Conservation (phyloP, 352 stramenopile genomes). For the Paralagenidium karlingii region DNA sequence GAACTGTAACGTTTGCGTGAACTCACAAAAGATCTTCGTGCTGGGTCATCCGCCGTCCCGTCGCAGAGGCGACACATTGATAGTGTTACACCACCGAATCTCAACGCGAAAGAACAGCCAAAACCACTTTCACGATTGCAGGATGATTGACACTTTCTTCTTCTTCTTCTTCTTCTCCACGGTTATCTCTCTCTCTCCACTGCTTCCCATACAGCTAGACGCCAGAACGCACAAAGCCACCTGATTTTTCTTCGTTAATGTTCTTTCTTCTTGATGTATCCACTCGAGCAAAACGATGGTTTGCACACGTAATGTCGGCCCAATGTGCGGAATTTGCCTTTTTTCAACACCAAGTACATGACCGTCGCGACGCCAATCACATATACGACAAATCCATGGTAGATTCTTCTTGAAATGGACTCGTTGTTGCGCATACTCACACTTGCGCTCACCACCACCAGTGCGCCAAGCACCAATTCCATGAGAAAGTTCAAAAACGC, state of each 20-base stretch:
- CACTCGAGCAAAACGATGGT: slow-evolving; percentile 71
- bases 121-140: too few species aligned
- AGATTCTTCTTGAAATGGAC: slow-evolving; percentile 39
- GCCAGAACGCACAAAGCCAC: too few species aligned
- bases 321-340: slow-evolving; percentile 64
- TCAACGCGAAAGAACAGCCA: too few species aligned
- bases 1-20: too few species aligned
- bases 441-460: slow-evolving; percentile 46
- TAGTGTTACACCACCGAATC: too few species aligned
- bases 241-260: slow-evolving; percentile 3
- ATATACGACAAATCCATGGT: slow-evolving; percentile 43
- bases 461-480: slow-evolving; percentile 27
- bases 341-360: slow-evolving; percentile 69
- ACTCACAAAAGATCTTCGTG: too few species aligned
- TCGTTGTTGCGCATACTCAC: slow-evolving; percentile 45
- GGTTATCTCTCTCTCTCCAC: too few species aligned
- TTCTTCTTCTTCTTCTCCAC: too few species aligned
- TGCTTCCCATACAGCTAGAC: too few species aligned
- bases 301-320: slow-evolving; percentile 77
- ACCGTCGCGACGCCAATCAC: slow-evolving; percentile 28
- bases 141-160: too few species aligned
- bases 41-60: too few species aligned
- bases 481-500: slow-evolving; percentile 46
- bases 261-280: slow-evolving; percentile 75
- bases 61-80: too few species aligned